Evolutionary conservation across 2,329 filamentous ascomycete species (phyloP), one percentile per base, ranked within the genome.

Genomic region (Penicillium aurantiogriseum): DNA sequence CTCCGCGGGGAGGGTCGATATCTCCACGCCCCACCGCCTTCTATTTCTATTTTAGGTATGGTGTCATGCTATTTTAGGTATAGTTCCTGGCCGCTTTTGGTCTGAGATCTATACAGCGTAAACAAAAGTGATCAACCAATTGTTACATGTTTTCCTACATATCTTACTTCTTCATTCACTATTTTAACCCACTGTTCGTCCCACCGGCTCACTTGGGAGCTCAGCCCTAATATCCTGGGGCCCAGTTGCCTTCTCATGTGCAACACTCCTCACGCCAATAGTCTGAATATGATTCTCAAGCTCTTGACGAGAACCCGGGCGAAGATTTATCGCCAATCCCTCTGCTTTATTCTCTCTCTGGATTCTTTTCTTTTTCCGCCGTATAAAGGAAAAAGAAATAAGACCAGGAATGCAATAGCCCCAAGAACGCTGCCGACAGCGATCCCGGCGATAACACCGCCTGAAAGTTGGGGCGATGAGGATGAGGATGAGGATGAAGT

Each of bases 1-100:
- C 54, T 56, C 54, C 54, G 54, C 54, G 54, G 54, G 49, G 54
- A 55, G 45, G 19, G 8, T 55, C 29, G 27, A 47, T 53, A 57
- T 57, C 49, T 57, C 54, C 54, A 36, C 38, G 39, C 38, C 38
- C 38, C 39, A 57, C 54, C 54, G 54, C 54, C 49, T 57, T 46
- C 29, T 43, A 15, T n/a, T 42, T 52, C 35, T 42, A n/a, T 27
- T 7, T 51, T 21, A 7, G 33, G 25, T 31, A 47, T 53, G 5
- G 39, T 21, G 23, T 19, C 5, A 5, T 56, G 9, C 48, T 11
- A 4, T 19, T 40, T 52, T 35, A 4, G 54, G 33, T 17, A 39
- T 21, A 11, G 13, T 2, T n/a, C 13, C 29, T 46, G 10, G 33
- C 40, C 35, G 40, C 48, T 52, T 56, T 46, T 39, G 19, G 11